These are phyloP conservation scores for Fagopyrum tataricum DNA, from an alignment of 148 eudicot genomes.

Conservation along the genomic window DNA sequence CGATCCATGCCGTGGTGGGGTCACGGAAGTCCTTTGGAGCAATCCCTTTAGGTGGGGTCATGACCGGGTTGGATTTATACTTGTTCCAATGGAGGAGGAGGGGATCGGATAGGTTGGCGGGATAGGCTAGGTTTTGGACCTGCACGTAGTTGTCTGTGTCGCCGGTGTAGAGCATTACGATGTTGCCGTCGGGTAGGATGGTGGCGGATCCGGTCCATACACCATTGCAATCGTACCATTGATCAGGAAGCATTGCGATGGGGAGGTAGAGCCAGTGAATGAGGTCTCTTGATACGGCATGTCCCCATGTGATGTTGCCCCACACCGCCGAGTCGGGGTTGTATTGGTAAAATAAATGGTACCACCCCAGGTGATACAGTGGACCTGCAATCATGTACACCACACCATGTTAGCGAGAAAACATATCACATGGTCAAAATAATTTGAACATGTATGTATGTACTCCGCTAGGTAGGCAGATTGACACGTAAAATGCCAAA, in stretches of 20 bases:
- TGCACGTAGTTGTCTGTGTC: conserved; percentile 50
- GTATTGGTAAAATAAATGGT: conserved; percentile 90
- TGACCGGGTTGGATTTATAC: conserved; percentile 60
- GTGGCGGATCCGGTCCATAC: conserved; percentile 98
- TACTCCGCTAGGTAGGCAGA: too few relatives aligned
- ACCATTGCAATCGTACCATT: conserved; percentile 67
- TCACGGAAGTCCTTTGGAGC: conserved; percentile 61
- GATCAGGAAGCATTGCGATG: conserved; percentile 63
- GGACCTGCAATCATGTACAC: conserved; percentile 52
- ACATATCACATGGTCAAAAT: too few relatives aligned
- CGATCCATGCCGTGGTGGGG: conserved; percentile 83
- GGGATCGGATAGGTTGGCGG: conserved; percentile 85
- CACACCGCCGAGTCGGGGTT: conserved; percentile 80
- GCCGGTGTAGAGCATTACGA: conserved; percentile 82
- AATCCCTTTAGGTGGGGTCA: conserved; percentile 74
- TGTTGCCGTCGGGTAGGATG: conserved; percentile 56
- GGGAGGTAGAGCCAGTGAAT: conserved; percentile 85
- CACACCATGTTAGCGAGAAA: too few relatives aligned
- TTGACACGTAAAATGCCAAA: too few relatives aligned
- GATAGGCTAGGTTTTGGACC: conserved; percentile 88
- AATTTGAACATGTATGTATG: too few relatives aligned
- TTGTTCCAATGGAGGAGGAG: conserved; percentile 80
- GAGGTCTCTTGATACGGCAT: conserved; percentile 73
- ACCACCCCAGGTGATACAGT: conserved; percentile 67
- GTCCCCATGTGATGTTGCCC: conserved; percentile 98